Evolutionary conservation across 352 stramenopile genomes (phyloP).

Genomic region (Phytopythium vexans): DNA sequence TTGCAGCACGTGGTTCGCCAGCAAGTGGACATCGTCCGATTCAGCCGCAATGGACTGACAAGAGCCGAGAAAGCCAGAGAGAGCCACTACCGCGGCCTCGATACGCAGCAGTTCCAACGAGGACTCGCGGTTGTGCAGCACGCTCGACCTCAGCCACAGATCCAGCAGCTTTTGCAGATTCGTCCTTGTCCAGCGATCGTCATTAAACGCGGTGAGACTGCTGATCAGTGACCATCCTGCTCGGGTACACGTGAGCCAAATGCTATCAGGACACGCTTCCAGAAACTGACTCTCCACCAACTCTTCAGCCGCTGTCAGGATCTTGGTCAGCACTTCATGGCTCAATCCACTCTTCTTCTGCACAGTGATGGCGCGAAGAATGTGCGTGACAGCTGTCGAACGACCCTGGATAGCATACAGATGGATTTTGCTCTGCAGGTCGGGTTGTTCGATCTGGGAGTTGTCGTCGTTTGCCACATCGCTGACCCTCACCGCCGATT

Average conservation of each 20-base stretch:
- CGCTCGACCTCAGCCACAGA: constrained; percentile 75
- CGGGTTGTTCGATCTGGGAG: constrained; percentile 1
- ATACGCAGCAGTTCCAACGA: constrained; percentile 81
- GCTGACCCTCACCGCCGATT: not conserved
- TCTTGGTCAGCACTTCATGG: constrained; percentile 49
- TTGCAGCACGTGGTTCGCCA: constrained; percentile 70
- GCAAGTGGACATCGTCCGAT: constrained; percentile 43
- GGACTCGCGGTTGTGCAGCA: constrained; percentile 76
- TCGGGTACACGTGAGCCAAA: constrained; percentile 86
- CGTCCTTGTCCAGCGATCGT: constrained; percentile 53
- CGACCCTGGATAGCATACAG: constrained; percentile 78
- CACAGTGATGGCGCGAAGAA: constrained; percentile 49
- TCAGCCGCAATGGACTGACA: constrained; percentile 26
- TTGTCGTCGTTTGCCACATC: not conserved
- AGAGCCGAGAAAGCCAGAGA: constrained; percentile 56
- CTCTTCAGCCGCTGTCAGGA: constrained; percentile 63
- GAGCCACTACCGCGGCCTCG: constrained; percentile 68
- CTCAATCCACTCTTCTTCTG: constrained; percentile 43
- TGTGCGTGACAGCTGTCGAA: constrained; percentile 62
- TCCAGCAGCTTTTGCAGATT: constrained; percentile 59
- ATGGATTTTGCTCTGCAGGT: constrained; percentile 58
- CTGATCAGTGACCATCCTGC: constrained; percentile 78
- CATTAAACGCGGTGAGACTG: constrained; percentile 63
- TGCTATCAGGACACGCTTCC: constrained; percentile 69
- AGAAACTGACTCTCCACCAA: constrained; percentile 81